Percentiles rank a stretch among this genome's conserved stretches.
These are phyloP conservation scores for Amniculicola lignicola DNA, from an alignment of 495 filamentous ascomycete species.

Conservation along the genomic window DNA sequence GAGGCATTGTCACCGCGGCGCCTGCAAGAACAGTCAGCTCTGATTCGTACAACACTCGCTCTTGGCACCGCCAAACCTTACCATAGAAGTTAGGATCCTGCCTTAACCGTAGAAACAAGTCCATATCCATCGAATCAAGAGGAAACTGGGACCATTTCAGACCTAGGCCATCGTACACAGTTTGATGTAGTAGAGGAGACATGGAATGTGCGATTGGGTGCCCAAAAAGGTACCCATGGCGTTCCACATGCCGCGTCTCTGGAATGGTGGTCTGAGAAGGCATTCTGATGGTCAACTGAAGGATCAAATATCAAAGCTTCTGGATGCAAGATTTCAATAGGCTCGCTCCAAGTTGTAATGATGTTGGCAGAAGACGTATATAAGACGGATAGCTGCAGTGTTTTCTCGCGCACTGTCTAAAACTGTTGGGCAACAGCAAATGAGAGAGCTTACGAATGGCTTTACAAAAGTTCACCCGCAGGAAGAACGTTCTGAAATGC, in stretches of 20 bases:
- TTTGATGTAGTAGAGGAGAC: constrained; percentile 65
- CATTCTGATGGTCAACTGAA: no score
- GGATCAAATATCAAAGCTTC: no score
- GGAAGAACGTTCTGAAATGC: no score
- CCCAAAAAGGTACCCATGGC: constrained; percentile 56
- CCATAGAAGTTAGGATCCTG: constrained; percentile 54
- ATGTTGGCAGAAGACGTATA: no score
- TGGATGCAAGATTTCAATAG: no score
- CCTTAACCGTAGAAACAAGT: constrained; percentile 51
- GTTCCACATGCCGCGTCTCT: constrained; percentile 42
- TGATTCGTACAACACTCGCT: neutral
- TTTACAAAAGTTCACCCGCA: no score
- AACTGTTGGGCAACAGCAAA: no score
- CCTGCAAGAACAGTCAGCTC: constrained; percentile 34
- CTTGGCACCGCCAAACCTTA: neutral
- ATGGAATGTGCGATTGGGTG: constrained; percentile 64
- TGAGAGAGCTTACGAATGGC: no score
- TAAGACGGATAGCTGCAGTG: no score
- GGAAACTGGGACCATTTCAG: constrained; percentile 63
- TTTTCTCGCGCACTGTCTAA: no score
- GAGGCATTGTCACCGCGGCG: constrained; percentile 70
- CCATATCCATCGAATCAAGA: constrained; percentile 53
- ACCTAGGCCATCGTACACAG: constrained; percentile 57
- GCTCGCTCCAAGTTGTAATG: no score
- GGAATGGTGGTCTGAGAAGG: constrained; percentile 15